These are phyloP conservation scores for Chaetomium fimeti DNA, from an alignment of 495 filamentous ascomycete species.

Conservation along the genomic window DNA sequence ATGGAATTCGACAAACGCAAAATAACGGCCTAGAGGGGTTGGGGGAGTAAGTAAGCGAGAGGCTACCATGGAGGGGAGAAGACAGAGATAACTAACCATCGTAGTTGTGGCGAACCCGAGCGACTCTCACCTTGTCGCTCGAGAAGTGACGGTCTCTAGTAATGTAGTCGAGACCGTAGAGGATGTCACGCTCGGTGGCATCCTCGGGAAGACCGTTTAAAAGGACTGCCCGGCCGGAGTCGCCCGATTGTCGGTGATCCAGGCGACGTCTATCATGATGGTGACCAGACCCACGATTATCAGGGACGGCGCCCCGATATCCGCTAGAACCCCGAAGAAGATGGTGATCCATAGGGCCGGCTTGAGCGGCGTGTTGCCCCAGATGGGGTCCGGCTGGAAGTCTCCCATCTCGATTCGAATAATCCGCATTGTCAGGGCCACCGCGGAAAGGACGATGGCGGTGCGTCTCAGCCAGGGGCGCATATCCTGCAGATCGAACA, in stretches of 20 bases:
- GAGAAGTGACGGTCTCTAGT: conserved; percentile 32
- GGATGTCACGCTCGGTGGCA: conserved; percentile 37
- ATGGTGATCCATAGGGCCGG: not conserved
- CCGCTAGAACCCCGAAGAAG: conserved; percentile 9
- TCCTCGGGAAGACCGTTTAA: conserved; percentile 34
- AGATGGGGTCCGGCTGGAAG: not conserved
- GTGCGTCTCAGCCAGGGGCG: not conserved
- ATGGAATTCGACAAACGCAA: conserved; percentile 41
- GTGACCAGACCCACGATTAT: not conserved
- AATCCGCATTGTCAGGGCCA: conserved; percentile 2
- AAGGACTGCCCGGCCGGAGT: conserved; percentile 23
- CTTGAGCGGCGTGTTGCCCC: not conserved
- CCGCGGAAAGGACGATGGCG: not conserved
- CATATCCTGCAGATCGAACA: not conserved
- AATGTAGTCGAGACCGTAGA: conserved; percentile 36
- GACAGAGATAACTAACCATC: conserved; percentile 28
- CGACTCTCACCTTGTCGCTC: conserved; percentile 33
- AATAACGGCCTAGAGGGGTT: conserved; percentile 32
- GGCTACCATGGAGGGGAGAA: not conserved
- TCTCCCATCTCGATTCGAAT: conserved; percentile 6
- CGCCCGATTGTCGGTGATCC: conserved; percentile 11
- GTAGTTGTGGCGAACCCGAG: conserved; percentile 29
- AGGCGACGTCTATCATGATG: conserved; percentile 1
- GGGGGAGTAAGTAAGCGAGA: not conserved
- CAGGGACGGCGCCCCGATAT: conserved; percentile 1